These are phyloP conservation scores for Nakazawaea siamensis DNA, from an alignment of 805 yeast species.

Conservation along the genomic window DNA sequence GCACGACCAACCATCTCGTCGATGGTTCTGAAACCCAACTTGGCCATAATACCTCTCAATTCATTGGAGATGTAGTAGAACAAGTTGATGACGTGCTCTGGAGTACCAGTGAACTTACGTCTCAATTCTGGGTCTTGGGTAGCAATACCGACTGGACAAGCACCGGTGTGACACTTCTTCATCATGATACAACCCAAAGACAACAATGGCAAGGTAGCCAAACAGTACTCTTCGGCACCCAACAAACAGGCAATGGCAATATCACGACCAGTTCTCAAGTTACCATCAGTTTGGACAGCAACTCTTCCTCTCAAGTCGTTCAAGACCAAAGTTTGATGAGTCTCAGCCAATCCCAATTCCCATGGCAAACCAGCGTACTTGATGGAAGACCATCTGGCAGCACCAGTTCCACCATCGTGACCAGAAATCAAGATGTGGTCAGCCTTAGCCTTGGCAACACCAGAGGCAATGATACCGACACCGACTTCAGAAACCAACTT, in stretches of 20 bases:
- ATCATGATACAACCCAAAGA: slow-evolving; percentile 97
- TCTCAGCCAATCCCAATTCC: slow-evolving; percentile 97
- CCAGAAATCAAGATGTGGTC: slow-evolving; percentile 94
- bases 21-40: slow-evolving; percentile 88
- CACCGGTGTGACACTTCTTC: slow-evolving; percentile 88
- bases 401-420: slow-evolving; percentile 99
- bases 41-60: slow-evolving; percentile 87
- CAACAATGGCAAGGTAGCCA: slow-evolving; percentile 94
- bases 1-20: slow-evolving; percentile 98
- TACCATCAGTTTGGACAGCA: slow-evolving; percentile 97
- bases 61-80: slow-evolving; percentile 93
- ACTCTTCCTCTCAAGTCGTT: slow-evolving; percentile 96
- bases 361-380: slow-evolving; percentile 97
- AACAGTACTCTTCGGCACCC: slow-evolving; percentile 98
- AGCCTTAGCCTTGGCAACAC: slow-evolving; percentile 98
- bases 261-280: slow-evolving; percentile 93
- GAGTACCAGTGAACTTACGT: slow-evolving; percentile 90
- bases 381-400: slow-evolving; percentile 95
- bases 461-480: slow-evolving; percentile 97
- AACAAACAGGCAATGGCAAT: slow-evolving; percentile 91
- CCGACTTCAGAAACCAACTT: slow-evolving; percentile 97
- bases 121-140: slow-evolving; percentile 95
- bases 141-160: slow-evolving; percentile 98
- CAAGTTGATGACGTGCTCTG: slow-evolving; percentile 97
- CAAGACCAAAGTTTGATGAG: slow-evolving; percentile 93